A percentile compares a stretch with the other conserved stretches of the same genome.
These are phyloP conservation scores for Bryopsis sp. DNA, from an alignment of 139 green algal genomes.

Conservation along the genomic window DNA sequence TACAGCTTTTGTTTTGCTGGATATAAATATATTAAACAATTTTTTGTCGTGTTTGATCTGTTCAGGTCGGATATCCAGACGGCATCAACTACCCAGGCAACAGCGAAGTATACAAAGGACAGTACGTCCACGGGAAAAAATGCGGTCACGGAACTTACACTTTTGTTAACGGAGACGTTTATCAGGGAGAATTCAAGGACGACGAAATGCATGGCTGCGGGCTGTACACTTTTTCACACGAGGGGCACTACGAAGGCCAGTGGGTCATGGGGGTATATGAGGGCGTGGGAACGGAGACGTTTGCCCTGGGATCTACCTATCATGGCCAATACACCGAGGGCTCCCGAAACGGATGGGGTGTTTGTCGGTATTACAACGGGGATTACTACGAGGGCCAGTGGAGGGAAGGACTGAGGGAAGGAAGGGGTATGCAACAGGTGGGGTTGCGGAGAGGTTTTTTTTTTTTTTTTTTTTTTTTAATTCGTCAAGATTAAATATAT, in stretches of 20 bases:
- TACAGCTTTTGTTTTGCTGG: too few species aligned
- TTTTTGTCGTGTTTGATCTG: too few species aligned
- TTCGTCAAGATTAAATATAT: too few species aligned
- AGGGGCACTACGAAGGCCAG: conserved; percentile 26
- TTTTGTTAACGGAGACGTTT: conserved; percentile 28
- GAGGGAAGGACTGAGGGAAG: conserved; percentile 21
- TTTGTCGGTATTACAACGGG: conserved; percentile 30
- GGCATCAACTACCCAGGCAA: conserved; percentile 4
- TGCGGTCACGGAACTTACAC: conserved; percentile 25
- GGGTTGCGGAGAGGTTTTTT: not conserved
- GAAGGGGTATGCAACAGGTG: conserved; percentile 22
- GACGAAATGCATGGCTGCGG: conserved; percentile 28
- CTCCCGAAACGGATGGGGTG: conserved; percentile 28
- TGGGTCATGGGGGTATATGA: conserved; percentile 26
- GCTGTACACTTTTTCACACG: conserved; percentile 26
- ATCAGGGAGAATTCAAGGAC: conserved; percentile 27
- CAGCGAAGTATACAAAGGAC: conserved; percentile 24
- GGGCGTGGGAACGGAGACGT: conserved; percentile 26
- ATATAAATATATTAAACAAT: too few species aligned
- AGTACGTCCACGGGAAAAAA: conserved; percentile 23
- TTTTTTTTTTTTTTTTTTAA: too few species aligned
- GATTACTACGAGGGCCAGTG: conserved; percentile 30
- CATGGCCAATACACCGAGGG: conserved; percentile 22
- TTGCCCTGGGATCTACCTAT: conserved; percentile 22
- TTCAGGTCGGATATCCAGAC: conserved; percentile 11